Evolutionary conservation across 1,284 basidiomycete species (phyloP).

Genomic region (Fistulina hepatica): DNA sequence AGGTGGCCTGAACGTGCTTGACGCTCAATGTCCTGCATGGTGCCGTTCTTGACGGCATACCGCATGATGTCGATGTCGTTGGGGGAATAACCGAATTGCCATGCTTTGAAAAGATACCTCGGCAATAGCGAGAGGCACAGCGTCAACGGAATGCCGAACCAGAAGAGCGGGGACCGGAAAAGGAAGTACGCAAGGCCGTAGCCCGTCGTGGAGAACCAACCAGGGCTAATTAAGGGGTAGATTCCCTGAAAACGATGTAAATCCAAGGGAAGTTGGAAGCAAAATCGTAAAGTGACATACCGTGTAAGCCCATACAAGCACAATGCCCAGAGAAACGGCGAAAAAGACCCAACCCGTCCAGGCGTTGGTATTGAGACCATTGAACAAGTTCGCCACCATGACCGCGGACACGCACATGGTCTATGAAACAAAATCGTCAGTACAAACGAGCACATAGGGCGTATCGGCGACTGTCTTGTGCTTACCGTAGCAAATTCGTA

Average conservation of each 20-base stretch:
- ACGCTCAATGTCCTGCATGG: too few species aligned
- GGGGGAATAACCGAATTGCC: constrained; percentile 64
- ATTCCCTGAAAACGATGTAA: constrained; percentile 45
- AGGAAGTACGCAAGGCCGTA: constrained; percentile 76
- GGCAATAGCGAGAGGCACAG: constrained; percentile 69
- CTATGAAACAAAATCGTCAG: constrained; percentile 23
- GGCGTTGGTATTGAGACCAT: constrained; percentile 78
- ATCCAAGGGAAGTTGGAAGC: background rate
- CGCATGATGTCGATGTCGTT: constrained; percentile 81
- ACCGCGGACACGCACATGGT: constrained; percentile 86
- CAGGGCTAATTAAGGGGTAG: constrained; percentile 71
- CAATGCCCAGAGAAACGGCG: constrained; percentile 68
- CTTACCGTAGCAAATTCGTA: constrained; percentile 82
- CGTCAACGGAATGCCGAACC: constrained; percentile 71
- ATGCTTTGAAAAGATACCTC: constrained; percentile 69
- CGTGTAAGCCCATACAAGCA: constrained; percentile 71
- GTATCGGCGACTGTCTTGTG: background rate
- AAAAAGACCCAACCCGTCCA: constrained; percentile 96
- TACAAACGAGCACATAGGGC: constrained; percentile 1
- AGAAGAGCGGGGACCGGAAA: constrained; percentile 83
- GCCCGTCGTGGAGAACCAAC: constrained; percentile 58
- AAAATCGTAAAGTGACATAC: constrained; percentile 30
- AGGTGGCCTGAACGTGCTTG: too few species aligned
- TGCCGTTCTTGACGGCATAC: constrained; percentile 49
- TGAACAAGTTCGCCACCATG: constrained; percentile 78